Percentiles rank a stretch among this genome's conserved stretches.
Conservation (phyloP, 495 filamentous ascomycete genomes). For the Durotheca rogersii region DNA sequence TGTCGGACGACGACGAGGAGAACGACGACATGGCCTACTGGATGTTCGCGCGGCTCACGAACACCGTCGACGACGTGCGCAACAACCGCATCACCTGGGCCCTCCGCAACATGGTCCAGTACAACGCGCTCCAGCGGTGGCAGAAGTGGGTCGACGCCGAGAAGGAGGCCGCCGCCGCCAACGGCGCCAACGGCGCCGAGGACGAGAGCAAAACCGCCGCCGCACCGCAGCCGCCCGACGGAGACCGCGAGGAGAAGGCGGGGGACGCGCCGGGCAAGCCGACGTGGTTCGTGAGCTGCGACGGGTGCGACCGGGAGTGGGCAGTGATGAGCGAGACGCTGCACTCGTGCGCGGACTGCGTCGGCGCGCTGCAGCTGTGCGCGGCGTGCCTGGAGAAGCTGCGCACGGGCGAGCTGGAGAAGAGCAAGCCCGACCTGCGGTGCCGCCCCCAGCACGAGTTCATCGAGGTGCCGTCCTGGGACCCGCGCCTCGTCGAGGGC, state of each 20-base stretch:
- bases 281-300: conserved; percentile 21
- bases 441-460: conserved; percentile 44
- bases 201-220: no score
- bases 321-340: conserved; percentile 25
- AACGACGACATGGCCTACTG: conserved; percentile 46
- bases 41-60: conserved; percentile 32
- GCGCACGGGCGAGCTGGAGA: conserved; percentile 28
- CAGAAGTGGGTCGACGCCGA: conserved; percentile 40
- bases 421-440: conserved; percentile 25
- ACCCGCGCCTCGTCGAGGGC: conserved; percentile 31
- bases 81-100: conserved; percentile 27
- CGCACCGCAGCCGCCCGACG: no score
- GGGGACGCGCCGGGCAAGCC: conserved; percentile 16
- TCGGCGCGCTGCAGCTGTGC: conserved; percentile 23
- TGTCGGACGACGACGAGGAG: conserved; percentile 45
- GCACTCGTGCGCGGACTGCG: conserved; percentile 28
- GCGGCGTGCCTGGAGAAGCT: conserved; percentile 35
- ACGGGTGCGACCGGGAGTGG: conserved; percentile 28
- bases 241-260: background rate
- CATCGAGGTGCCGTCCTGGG: conserved; percentile 40
- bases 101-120: conserved; percentile 27
- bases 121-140: conserved; percentile 27
- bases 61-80: conserved; percentile 30
- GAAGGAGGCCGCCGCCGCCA: background rate
- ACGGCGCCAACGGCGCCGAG: background rate